A percentile compares a stretch with the other conserved stretches of the same genome.
phyloP scores from a whole-genome alignment of 2,329 filamentous ascomycete species.

The Trichoderma atrobrunneum region DNA sequence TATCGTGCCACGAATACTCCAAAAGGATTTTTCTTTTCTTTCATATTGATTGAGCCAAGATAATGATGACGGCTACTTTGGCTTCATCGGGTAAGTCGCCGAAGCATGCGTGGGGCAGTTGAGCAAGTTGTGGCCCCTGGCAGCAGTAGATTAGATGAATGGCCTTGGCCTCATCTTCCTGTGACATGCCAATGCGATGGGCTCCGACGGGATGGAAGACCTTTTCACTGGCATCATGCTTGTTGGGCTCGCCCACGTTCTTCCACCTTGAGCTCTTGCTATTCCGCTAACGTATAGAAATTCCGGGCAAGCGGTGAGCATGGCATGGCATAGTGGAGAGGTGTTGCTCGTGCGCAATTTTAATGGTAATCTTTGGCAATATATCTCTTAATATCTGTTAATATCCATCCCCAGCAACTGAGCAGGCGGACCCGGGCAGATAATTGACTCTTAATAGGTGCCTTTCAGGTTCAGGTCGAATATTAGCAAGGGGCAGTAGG shows the following conservation, averaged over 20 bases:
- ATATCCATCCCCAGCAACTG: conserved; percentile 11
- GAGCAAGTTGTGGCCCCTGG: background rate
- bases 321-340: background rate
- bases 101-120: background rate
- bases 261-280: background rate
- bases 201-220: background rate
- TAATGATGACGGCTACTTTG: background rate
- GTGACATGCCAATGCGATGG: background rate
- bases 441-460: background rate
- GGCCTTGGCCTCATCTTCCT: background rate
- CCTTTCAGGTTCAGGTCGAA: conserved; percentile 16
- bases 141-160: background rate
- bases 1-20: background rate
- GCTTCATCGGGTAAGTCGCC: conserved; percentile 3
- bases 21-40: background rate
- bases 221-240: background rate
- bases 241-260: background rate
- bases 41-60: background rate
- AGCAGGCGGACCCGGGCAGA: conserved; percentile 2
- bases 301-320: background rate
- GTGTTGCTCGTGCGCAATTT: background rate
- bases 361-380: conserved; percentile 10
- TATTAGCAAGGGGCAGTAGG: background rate
- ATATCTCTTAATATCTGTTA: conserved; percentile 14
- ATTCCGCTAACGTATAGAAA: background rate